A percentile compares a stretch with the other conserved stretches of the same genome.
Evolutionary conservation across 768 basidiomycete species (phyloP).

Genomic region (Fomitopsis serialis): DNA sequence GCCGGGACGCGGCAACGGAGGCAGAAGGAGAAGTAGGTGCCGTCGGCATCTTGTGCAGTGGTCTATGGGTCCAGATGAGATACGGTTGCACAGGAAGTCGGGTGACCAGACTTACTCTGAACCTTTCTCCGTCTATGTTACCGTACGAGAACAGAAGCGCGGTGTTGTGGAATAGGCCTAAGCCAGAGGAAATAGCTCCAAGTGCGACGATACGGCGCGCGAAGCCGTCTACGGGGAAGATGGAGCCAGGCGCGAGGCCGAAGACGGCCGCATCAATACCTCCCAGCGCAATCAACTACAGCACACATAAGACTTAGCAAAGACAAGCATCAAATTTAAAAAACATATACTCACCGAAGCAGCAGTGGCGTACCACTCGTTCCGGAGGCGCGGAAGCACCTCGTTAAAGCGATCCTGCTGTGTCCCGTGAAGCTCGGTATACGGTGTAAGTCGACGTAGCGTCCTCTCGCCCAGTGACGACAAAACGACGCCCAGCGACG

Average conservation of each 20-base stretch:
- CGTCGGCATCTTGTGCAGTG: conserved; percentile 51
- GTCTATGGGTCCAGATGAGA: neutral
- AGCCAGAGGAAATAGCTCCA: conserved; percentile 53
- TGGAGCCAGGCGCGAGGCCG: too few species aligned
- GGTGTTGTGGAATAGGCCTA: conserved; percentile 57
- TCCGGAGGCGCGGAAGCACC: conserved; percentile 40
- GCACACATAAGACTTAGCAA: neutral
- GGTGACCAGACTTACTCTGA: conserved; percentile 37
- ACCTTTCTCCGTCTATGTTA: conserved; percentile 44
- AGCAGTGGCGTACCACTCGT: conserved; percentile 66
- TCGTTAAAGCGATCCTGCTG: conserved; percentile 40
- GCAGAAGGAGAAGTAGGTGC: conserved; percentile 62
- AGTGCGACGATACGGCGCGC: conserved; percentile 50
- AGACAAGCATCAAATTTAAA: neutral
- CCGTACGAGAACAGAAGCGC: conserved; percentile 66
- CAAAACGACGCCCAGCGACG: too few species aligned
- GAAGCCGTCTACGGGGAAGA: conserved; percentile 38
- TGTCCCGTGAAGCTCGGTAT: conserved; percentile 43
- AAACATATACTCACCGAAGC: conserved; percentile 41
- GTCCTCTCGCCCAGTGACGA: too few species aligned
- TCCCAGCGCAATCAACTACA: conserved; percentile 53
- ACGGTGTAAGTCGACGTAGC: conserved; percentile 49
- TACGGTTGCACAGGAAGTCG: neutral
- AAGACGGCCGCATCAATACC: conserved; percentile 54
- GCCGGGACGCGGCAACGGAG: conserved; percentile 61